Base-by-base conservation (phyloP, 805 yeast species). In the Pichia paraexigua region DNA sequence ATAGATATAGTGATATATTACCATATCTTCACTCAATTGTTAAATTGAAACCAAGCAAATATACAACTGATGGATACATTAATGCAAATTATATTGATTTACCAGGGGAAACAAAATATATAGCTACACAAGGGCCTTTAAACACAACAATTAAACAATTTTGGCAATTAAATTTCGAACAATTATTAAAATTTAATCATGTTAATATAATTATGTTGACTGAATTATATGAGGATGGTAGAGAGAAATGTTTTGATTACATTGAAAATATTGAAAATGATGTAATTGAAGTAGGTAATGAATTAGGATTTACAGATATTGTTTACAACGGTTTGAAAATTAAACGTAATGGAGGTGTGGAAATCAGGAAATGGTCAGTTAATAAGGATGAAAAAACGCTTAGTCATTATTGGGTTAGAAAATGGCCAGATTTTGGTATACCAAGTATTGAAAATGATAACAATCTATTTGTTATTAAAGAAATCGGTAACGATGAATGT, bases 121-220 rank as follows among this genome's bases (percentile, higher is more conserved):
- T 86, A 32, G 87, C 89, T 0, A 72, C 85, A 2, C 95, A 86
- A 60, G 95, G 92, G 2, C 82, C 82, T 2, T 61, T 72, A n/a
- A 46, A 53, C 0, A 45, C 50, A 17, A 77, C 81, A 1, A 58
- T 62, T 17, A 68, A 64, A 41, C 73, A 72, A 46, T 78, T 78
- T 58, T 78, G 82, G 82, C 47, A 45, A 17, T 30, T 46, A 12
- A 28, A 20, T 8, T 15, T 47, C 2, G 54, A 66, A 72, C 40
- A 67, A 61, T 15, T 43, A 17, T 5, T 10, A n/a, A n/a, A 32
- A 20, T n/a, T 47, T 6, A 43, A 56, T 22, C 51, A 56, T 9
- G 75, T 80, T 4, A 77, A 79, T 1, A 70, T 86, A 12, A 79
- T 85, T 17, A 86, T 85, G 92, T 76, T 86, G 40, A 85, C 95